Percentiles rank a stretch among this genome's conserved stretches.
phyloP scores from a whole-genome alignment of 192 early-diverging fungal genomes.

The Thoreauomyces humboldtii region DNA sequence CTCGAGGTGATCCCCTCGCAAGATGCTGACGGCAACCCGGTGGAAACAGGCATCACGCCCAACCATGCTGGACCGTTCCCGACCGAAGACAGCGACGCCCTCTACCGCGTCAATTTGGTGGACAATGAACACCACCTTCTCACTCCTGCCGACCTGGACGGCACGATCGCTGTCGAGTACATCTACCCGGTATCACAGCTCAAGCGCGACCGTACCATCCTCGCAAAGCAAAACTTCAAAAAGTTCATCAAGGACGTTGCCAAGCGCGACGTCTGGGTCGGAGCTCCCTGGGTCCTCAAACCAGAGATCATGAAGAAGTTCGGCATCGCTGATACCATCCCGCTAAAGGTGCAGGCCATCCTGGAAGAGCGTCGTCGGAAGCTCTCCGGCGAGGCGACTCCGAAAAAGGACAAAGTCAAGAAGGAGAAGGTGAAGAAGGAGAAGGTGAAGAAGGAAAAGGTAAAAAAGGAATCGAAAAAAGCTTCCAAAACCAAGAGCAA shows the following conservation, averaged over 20 bases:
- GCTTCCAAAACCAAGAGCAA: background rate
- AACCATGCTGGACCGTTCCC: slow-evolving; percentile 3
- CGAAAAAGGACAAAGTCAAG: slow-evolving; percentile 21
- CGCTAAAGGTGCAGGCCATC: slow-evolving; percentile 15
- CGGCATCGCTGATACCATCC: slow-evolving; percentile 9
- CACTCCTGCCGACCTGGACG: slow-evolving; percentile 34
- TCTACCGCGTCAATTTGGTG: slow-evolving; percentile 43
- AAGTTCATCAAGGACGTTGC: slow-evolving; percentile 68
- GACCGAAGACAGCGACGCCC: background rate
- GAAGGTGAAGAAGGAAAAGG: slow-evolving; percentile 13
- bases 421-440: no score
- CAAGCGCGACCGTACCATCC: slow-evolving; percentile 59
- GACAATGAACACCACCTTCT: slow-evolving; percentile 48
- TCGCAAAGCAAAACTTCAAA: slow-evolving; percentile 70
- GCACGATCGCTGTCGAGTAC: slow-evolving; percentile 24
- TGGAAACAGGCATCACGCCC: background rate
- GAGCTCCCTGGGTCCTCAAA: slow-evolving; percentile 71
- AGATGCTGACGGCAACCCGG: background rate
- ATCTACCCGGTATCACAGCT: slow-evolving; percentile 14
- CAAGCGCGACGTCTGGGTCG: slow-evolving; percentile 63
- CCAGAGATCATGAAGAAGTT: slow-evolving; percentile 30
- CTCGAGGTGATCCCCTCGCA: slow-evolving; percentile 9
- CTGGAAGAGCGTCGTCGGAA: slow-evolving; percentile 28
- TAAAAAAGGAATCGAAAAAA: background rate
- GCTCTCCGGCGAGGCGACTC: slow-evolving; percentile 11